Base-by-base conservation (phyloP, 108 stramenopile genomes). In the Fragilariopsis cylindrus region DNA sequence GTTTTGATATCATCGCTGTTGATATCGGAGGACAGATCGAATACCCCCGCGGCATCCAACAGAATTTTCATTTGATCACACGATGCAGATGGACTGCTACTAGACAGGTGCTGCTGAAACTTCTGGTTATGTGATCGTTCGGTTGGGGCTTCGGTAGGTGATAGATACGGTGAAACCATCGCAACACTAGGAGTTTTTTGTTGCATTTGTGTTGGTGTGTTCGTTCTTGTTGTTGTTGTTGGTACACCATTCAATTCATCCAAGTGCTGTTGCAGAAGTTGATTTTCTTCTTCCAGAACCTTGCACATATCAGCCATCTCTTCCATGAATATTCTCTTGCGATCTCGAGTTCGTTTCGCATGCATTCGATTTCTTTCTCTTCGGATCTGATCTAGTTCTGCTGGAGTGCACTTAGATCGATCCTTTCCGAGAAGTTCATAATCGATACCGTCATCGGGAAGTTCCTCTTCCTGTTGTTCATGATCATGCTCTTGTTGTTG, bases 291-390 rank as follows among this genome's bases (percentile, higher is more conserved):
- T 72, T 91, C 87, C 15, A 93, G 77, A 56, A 78, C 67, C 56
- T 80, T 86, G 71, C 90, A 90, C 80, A 93, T 89, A 60, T 85
- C 86, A 48, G 87, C 87, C 90, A 93, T 93, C 65, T 91, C 87
- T 77, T 91, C 92, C 87, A 90, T 91, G 52, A 92, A 90, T 8
- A 90, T 76, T 8, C 92, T 85, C 79, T 93, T 93, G 11, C 92
- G 71, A 69, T 96, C 95, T 45, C 95, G 73, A 18, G 92, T 96
- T 60, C 90, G 83, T 74, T 93, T 93, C 62, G 95, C 95, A 72
- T 96, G 95, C 91, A 96, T 96, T n/a, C 95, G 87, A 70, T 96
- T 96, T 15, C 95, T 76, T 71, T 96, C 95, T 65, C 91, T 76
- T 40, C 92, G 88, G 71, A 96, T 93, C 70, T 83, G 78, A 71